phyloP scores from a whole-genome alignment of 441 rosid genomes.

The Pelargonium hybrid region DNA sequence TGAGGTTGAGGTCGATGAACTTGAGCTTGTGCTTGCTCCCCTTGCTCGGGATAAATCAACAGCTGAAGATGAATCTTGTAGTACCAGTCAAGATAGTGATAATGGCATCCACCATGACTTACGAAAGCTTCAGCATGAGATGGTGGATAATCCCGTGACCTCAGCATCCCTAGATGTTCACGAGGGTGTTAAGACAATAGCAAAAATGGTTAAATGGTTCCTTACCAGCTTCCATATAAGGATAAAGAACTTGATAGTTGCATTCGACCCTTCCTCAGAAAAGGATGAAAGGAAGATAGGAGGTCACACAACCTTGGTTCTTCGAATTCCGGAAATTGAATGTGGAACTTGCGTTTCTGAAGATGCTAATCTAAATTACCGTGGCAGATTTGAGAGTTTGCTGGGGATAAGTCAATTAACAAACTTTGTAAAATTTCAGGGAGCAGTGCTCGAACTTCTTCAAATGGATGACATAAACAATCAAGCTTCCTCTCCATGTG shows the following conservation, averaged over 20 bases:
- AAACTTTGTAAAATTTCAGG: conserved; percentile 68
- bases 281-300: conserved; percentile 28
- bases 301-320: conserved; percentile 44
- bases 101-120: conserved; percentile 22
- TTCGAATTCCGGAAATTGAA: conserved; percentile 58
- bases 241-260: conserved; percentile 66
- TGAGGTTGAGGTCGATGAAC: conserved; percentile 80
- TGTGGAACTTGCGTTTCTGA: conserved; percentile 76
- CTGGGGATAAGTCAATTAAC: conserved; percentile 64
- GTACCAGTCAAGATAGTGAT: conserved; percentile 28
- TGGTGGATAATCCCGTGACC: conserved; percentile 28
- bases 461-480: conserved; percentile 35
- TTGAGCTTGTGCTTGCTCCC: conserved; percentile 76
- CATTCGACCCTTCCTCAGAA: conserved; percentile 56
- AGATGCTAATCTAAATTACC: conserved; percentile 29
- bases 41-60: conserved; percentile 25
- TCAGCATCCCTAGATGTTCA: conserved; percentile 60
- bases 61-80: conserved; percentile 26
- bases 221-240: conserved; percentile 73
- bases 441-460: conserved; percentile 76
- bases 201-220: conserved; percentile 91
- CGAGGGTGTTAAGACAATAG: conserved; percentile 97
- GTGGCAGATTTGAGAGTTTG: conserved; percentile 37
- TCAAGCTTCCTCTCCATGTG: conserved; percentile 25
- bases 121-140: conserved; percentile 34